These are phyloP conservation scores for Xylaria sp. DNA, from an alignment of 2,329 filamentous ascomycete genomes.

Conservation along the genomic window DNA sequence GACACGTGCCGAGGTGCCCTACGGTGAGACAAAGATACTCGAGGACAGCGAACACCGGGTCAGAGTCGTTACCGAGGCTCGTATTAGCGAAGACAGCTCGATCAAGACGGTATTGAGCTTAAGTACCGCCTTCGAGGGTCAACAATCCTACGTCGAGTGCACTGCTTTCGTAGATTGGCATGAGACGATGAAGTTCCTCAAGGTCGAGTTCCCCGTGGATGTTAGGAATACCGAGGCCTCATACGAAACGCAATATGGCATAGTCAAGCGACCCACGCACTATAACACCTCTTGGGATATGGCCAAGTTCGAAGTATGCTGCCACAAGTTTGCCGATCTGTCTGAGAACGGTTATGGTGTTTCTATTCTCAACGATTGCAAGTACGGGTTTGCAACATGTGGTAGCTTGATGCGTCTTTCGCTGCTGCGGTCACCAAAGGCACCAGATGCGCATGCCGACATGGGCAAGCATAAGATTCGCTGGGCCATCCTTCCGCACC, in stretches of 20 bases:
- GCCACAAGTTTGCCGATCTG: conserved; percentile 92
- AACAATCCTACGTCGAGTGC: conserved; percentile 78
- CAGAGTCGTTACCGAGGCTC: conserved; percentile 83
- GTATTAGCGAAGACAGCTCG: conserved; percentile 87
- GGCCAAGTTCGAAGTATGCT: conserved; percentile 98
- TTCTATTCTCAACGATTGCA: conserved; percentile 92
- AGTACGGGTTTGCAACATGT: conserved; percentile 92
- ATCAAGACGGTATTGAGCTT: conserved; percentile 88
- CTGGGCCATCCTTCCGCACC: conserved; percentile 90
- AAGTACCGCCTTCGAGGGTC: conserved; percentile 71
- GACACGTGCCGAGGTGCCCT: conserved; percentile 79
- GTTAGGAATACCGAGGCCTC: conserved; percentile 90
- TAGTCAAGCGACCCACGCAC: conserved; percentile 89
- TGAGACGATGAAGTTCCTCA: conserved; percentile 97
- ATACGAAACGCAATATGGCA: conserved; percentile 94
- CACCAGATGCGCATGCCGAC: conserved; percentile 91
- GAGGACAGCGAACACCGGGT: conserved; percentile 80
- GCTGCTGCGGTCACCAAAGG: conserved; percentile 87
- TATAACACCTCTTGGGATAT: conserved; percentile 99
- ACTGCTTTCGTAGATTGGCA: conserved; percentile 93
- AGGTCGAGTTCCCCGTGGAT: conserved; percentile 97
- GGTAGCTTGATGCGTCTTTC: conserved; percentile 91
- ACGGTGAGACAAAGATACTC: conserved; percentile 74
- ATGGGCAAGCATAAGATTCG: conserved; percentile 90
- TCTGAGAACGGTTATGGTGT: conserved; percentile 90